These are phyloP conservation scores for Pugionium cornutum DNA, from an alignment of 345 rosid genomes.

Conservation along the genomic window DNA sequence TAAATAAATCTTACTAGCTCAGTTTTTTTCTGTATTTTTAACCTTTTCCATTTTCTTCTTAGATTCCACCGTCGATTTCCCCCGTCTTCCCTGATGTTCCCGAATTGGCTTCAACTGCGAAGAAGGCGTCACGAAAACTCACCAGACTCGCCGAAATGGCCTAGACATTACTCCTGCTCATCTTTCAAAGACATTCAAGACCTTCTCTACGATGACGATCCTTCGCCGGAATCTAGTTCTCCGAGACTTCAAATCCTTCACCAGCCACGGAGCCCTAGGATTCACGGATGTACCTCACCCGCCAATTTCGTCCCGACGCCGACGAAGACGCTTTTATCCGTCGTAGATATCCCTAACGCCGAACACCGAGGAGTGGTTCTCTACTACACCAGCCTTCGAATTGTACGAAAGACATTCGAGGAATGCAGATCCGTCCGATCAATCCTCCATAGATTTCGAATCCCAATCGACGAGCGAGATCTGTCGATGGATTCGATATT, in stretches of 20 bases:
- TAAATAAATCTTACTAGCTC: neutral
- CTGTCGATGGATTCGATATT: conserved; percentile 65
- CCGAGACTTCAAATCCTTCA: conserved; percentile 54
- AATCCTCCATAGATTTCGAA: conserved; percentile 55
- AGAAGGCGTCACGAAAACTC: conserved; percentile 6
- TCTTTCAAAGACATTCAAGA: conserved; percentile 58
- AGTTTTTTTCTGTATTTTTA: neutral
- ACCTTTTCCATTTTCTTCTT: neutral
- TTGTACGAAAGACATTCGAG: conserved; percentile 72
- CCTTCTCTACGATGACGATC: conserved; percentile 34
- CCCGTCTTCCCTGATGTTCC: conserved; percentile 43
- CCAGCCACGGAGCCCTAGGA: conserved; percentile 55
- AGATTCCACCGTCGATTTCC: neutral
- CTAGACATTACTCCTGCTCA: conserved; percentile 47
- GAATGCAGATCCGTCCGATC: conserved; percentile 64
- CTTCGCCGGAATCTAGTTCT: conserved; percentile 25
- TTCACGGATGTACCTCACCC: conserved; percentile 39
- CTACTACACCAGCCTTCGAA: conserved; percentile 78
- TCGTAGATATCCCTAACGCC: conserved; percentile 31
- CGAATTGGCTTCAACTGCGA: conserved; percentile 48
- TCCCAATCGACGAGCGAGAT: conserved; percentile 75
- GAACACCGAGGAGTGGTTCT: conserved; percentile 52
- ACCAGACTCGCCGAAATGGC: conserved; percentile 14
- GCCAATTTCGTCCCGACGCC: conserved; percentile 26
- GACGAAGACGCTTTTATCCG: conserved; percentile 9